These are phyloP conservation scores for Sambucus nigra DNA, from an alignment of 129 eudicot species.

Conservation along the genomic window DNA sequence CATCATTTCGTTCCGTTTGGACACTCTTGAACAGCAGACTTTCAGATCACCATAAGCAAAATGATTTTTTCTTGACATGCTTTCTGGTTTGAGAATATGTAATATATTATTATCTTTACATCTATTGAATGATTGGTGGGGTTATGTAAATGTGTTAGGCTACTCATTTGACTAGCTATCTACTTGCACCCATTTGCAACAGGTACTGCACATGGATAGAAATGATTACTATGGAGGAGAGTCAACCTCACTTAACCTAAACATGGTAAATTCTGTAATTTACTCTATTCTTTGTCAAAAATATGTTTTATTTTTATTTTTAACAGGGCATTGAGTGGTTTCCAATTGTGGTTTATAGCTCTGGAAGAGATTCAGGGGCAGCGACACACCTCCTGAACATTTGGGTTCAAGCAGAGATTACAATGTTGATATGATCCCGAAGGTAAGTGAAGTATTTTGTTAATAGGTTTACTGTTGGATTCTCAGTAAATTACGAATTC, in stretches of 20 bases:
- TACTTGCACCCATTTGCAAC: constrained; percentile 9
- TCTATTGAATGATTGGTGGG: background rate
- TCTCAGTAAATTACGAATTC: no score
- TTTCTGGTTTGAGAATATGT: background rate
- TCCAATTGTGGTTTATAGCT: constrained; percentile 23
- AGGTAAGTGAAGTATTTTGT: constrained; percentile 27
- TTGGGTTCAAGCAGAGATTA: constrained; percentile 52
- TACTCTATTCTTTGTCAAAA: background rate
- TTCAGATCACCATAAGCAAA: no score
- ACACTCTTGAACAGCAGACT: no score
- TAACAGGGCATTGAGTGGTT: constrained; percentile 6
- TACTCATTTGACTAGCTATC: constrained; percentile 2
- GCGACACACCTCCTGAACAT: constrained; percentile 37
- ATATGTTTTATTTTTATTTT: background rate
- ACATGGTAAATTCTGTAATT: constrained; percentile 27
- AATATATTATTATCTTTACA: background rate
- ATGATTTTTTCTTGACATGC: background rate
- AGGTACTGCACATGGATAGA: constrained; percentile 70
- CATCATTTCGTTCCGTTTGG: no score
- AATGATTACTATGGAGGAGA: constrained; percentile 74
- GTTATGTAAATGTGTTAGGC: background rate
- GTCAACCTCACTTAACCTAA: constrained; percentile 53
- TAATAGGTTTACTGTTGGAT: background rate
- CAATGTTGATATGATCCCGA: constrained; percentile 64
- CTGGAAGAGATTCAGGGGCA: constrained; percentile 55